Base-by-base conservation (phyloP, 2,329 filamentous ascomycete species). In the Ascomycota sp. region DNA sequence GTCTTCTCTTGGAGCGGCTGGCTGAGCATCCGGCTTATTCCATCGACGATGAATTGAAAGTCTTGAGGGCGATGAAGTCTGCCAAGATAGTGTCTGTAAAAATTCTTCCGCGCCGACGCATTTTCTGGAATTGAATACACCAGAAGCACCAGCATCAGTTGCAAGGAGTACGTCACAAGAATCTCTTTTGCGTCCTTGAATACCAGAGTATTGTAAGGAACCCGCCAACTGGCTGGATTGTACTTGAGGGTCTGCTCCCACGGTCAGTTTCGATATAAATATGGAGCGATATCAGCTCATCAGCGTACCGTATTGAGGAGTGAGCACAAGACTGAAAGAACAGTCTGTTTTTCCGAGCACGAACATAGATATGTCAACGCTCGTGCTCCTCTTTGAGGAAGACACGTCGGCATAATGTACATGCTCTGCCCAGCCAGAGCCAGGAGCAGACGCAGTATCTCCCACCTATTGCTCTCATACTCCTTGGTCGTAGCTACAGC, bases 31-130 rank as follows among this genome's bases (percentile, higher is more conserved):
- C 83, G 71, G 1, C 76, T 85, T 75, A 94, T 92, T 29, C 85
- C 85, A 46, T 94, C 85, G 8, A 91, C 80, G 17, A 95, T 72
- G 47, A 98, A 98, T 49, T 98, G 89, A 44, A 98, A 95, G 48
- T 98, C 89, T 49, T 94, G 83, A 1, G 86, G 80, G 28, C 89
- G 71, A 53, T 95, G 89, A 27, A 98, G 55, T 23, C 86, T 71
- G 20, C 89, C 81, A 20, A 93, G 68, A 40, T 91, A 94, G 50
- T 94, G 82, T 11, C 89, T 77, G 48, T 91, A 95, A 45, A 75
- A 86, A 50, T 98, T 98, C 57, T 91, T 92, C 5, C 75, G 70
- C 1, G 72, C 62, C 8, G 64, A 47, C 11, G 68, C 63, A 32
- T 69, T 64, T 47, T 93, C 83, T 0, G 85, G 85, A 30, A 93